A percentile compares a stretch with the other conserved stretches of the same genome.
Evolutionary conservation across 371 early-diverging fungal species (phyloP).

Genomic region (Amoeboaphelidium occidentale): DNA sequence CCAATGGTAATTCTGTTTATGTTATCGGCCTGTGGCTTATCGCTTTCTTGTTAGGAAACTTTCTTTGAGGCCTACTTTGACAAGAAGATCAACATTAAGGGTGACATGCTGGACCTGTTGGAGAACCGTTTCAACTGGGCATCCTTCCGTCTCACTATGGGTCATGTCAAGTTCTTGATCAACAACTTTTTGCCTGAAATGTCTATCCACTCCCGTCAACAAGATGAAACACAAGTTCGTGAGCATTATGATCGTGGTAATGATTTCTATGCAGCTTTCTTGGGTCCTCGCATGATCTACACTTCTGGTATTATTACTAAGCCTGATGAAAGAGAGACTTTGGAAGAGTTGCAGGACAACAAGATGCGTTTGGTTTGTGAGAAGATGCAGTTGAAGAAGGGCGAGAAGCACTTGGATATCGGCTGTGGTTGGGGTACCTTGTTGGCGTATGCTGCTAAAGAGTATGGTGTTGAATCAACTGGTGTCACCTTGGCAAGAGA

Average conservation of each 20-base stretch:
- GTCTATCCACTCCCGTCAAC: slow-evolving; percentile 76
- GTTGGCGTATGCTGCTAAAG: slow-evolving; percentile 60
- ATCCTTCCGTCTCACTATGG: slow-evolving; percentile 50
- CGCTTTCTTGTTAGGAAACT: too few species aligned
- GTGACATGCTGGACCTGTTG: slow-evolving; percentile 57
- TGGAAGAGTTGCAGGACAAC: slow-evolving; percentile 84
- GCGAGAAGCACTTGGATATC: slow-evolving; percentile 80
- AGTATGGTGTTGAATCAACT: slow-evolving; percentile 59
- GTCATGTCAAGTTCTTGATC: slow-evolving; percentile 70
- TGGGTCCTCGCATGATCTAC: slow-evolving; percentile 77
- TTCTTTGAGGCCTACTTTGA: slow-evolving; percentile 89
- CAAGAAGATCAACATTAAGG: slow-evolving; percentile 70
- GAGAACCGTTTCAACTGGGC: slow-evolving; percentile 89
- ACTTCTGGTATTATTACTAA: slow-evolving; percentile 76
- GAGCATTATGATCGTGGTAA: slow-evolving; percentile 94
- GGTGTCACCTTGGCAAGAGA: slow-evolving; percentile 80
- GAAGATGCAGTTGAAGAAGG: slow-evolving; percentile 57
- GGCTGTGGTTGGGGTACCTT: slow-evolving; percentile 97
- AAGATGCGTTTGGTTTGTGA: slow-evolving; percentile 72
- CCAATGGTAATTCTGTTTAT: too few species aligned
- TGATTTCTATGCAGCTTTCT: slow-evolving; percentile 72
- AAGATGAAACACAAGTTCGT: slow-evolving; percentile 85
- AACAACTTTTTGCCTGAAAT: slow-evolving; percentile 85
- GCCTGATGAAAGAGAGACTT: slow-evolving; percentile 38
- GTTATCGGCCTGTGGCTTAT: too few species aligned